A percentile compares a stretch with the other conserved stretches of the same genome.
Conservation (phyloP, 129 eudicot genomes). For the Arctium lappa region DNA sequence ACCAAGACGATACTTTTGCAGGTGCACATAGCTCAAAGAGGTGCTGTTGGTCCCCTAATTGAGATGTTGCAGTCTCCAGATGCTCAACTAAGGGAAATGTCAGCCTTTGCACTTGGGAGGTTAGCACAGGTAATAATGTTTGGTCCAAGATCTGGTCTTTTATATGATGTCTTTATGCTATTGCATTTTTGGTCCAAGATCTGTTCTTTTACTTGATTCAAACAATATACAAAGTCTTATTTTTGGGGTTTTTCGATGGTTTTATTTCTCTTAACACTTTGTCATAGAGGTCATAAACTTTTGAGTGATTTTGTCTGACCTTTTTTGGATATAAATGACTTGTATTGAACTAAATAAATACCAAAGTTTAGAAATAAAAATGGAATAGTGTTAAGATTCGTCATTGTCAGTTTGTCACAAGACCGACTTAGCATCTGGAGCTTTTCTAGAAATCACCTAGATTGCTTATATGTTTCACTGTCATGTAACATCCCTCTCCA, state of each 20-base stretch:
- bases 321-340: too few relatives aligned
- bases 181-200: background rate
- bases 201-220: background rate
- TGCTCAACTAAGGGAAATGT: slow-evolving; percentile 82
- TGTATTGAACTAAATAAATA: too few relatives aligned
- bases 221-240: background rate
- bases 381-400: background rate
- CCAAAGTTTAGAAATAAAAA: background rate
- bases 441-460: background rate
- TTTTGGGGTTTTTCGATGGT: background rate
- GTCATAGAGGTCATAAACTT: too few relatives aligned
- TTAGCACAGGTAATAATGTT: slow-evolving; percentile 74
- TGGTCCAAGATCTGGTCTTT: background rate
- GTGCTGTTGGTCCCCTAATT: slow-evolving; percentile 84
- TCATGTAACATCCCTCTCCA: background rate
- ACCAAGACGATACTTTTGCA: slow-evolving; percentile 27
- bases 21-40: slow-evolving; percentile 98
- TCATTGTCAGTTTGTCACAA: background rate
- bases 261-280: too few relatives aligned
- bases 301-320: too few relatives aligned
- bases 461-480: background rate
- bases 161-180: background rate
- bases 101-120: slow-evolving; percentile 98
- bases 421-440: background rate
- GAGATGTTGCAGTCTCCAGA: slow-evolving; percentile 82